phyloP scores from a whole-genome alignment of 768 basidiomycete species.

The Leccinum subgranulosum region DNA sequence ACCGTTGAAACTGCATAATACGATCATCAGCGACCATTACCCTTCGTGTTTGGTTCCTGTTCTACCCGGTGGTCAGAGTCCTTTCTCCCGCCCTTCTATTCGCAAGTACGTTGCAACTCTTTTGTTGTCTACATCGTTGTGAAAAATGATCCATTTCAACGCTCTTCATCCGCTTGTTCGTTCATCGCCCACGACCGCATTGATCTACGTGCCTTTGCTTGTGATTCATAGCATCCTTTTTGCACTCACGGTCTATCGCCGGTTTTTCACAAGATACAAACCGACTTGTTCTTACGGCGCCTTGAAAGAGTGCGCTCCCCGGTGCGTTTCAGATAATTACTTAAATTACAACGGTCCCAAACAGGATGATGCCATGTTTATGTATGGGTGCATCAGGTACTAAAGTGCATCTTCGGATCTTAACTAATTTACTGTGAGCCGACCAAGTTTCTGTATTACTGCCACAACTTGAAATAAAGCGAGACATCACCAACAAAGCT shows the following conservation, averaged over 20 bases:
- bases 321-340: not conserved
- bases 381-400: constrained; percentile 6
- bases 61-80: constrained; percentile 1
- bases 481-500: too few relatives aligned
- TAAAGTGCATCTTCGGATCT: constrained; percentile 7
- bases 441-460: too few relatives aligned
- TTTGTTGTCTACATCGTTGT: not conserved
- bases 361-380: constrained; percentile 6
- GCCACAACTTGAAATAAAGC: too few relatives aligned
- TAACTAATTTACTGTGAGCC: too few relatives aligned
- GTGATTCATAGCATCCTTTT: constrained; percentile 13
- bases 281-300: constrained; percentile 6
- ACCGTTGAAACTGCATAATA: not conserved
- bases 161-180: not conserved
- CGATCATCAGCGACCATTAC: constrained; percentile 6
- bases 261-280: constrained; percentile 1
- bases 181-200: not conserved
- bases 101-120: not conserved
- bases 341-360: not conserved
- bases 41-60: constrained; percentile 14
- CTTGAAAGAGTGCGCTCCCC: constrained; percentile 26
- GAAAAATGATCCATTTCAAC: not conserved
- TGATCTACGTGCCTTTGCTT: constrained; percentile 14
- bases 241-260: constrained; percentile 7
- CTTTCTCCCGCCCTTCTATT: constrained; percentile 3